phyloP scores from a whole-genome alignment of 306 rosid species.

The Dryas octopetala region DNA sequence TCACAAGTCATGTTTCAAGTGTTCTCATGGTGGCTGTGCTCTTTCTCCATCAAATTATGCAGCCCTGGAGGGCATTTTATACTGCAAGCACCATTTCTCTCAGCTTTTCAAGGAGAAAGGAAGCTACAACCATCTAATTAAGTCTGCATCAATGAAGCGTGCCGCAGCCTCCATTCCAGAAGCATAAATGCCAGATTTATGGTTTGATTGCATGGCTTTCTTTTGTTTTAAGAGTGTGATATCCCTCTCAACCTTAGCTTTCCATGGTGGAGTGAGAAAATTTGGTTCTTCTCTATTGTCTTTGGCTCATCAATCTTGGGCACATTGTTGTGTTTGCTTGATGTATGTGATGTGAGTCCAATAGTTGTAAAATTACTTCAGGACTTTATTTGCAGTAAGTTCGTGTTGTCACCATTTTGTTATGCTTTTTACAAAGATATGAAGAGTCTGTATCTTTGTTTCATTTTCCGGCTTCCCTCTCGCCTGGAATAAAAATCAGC shows the following conservation, averaged over 20 bases:
- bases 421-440: background rate
- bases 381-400: slow-evolving; percentile 19
- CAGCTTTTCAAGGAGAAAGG: slow-evolving; percentile 97
- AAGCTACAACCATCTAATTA: slow-evolving; percentile 65
- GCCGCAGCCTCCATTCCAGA: slow-evolving; percentile 61
- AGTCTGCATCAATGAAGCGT: slow-evolving; percentile 71
- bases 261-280: slow-evolving; percentile 32
- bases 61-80: slow-evolving; percentile 86
- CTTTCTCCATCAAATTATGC: slow-evolving; percentile 90
- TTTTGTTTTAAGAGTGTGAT: slow-evolving; percentile 22
- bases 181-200: slow-evolving; percentile 36
- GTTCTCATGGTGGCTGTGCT: slow-evolving; percentile 95
- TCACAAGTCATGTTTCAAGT: slow-evolving; percentile 90
- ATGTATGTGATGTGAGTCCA: slow-evolving; percentile 21
- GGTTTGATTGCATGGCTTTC: slow-evolving; percentile 24
- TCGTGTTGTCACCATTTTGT: slow-evolving; percentile 12
- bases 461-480: background rate
- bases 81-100: slow-evolving; percentile 96
- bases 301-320: slow-evolving; percentile 30
- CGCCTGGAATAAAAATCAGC: too few species aligned
- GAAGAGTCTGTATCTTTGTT: background rate
- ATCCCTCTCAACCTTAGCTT: slow-evolving; percentile 7
- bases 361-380: slow-evolving; percentile 26
- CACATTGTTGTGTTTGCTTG: slow-evolving; percentile 28
- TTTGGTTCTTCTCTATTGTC: slow-evolving; percentile 19